Evolutionary conservation across 441 rosid species (phyloP).

Genomic region (Capsella rubella): DNA sequence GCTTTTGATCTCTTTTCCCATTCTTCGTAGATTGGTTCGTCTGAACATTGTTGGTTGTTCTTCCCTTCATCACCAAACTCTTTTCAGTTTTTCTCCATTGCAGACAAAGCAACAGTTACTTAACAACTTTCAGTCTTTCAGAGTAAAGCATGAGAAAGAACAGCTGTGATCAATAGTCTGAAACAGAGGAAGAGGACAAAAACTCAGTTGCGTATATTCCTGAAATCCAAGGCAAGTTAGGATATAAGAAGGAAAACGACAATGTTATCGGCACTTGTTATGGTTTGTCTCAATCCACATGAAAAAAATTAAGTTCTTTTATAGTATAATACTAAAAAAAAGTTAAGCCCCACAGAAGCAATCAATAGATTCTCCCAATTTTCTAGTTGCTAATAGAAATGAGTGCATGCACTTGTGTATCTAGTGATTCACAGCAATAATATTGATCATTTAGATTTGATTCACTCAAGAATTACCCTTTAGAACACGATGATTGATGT

Average conservation of each 20-base stretch:
- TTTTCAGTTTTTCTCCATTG: background rate
- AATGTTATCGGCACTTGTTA: conserved; percentile 20
- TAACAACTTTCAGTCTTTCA: background rate
- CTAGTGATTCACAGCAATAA: conserved; percentile 22
- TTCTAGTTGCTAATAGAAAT: conserved; percentile 22
- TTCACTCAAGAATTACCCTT: background rate
- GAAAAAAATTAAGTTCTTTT: background rate
- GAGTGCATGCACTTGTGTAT: conserved; percentile 16
- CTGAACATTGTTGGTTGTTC: conserved; percentile 19
- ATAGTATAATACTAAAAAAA: conserved; percentile 2
- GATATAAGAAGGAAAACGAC: conserved; percentile 31
- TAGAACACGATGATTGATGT: background rate
- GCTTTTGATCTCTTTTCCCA: conserved; percentile 41
- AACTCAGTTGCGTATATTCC: conserved; percentile 31
- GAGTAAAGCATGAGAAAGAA: conserved; percentile 15
- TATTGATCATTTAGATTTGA: conserved; percentile 19
- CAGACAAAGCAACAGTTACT: conserved; percentile 22
- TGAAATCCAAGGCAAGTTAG: conserved; percentile 30
- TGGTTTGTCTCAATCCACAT: conserved; percentile 29
- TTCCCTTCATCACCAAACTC: conserved; percentile 38
- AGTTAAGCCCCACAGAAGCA: conserved; percentile 8
- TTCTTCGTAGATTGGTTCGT: conserved; percentile 25
- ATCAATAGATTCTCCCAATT: conserved; percentile 11
- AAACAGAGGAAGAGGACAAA: conserved; percentile 31
- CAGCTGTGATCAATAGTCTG: conserved; percentile 25